These are phyloP conservation scores for Solanum chiquidenum DNA, from an alignment of 257 asterid genomes.

Conservation along the genomic window DNA sequence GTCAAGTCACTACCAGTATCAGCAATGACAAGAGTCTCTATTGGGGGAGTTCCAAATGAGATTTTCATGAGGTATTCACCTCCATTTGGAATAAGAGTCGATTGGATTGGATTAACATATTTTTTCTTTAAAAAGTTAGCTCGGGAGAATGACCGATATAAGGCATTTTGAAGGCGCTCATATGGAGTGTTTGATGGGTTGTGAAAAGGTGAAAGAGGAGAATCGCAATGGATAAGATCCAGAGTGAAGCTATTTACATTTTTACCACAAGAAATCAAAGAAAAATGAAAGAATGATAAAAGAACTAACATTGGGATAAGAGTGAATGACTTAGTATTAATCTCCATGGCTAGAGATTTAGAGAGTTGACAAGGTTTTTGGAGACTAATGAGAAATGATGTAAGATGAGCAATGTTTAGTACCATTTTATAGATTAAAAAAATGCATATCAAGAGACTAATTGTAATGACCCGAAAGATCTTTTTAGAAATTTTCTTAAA, in stretches of 20 bases:
- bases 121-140: background rate
- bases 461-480: too few relatives aligned
- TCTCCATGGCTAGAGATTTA: background rate
- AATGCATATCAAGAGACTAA: background rate
- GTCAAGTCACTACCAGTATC: constrained; percentile 13
- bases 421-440: background rate
- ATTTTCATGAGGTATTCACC: constrained; percentile 19
- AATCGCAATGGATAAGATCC: constrained; percentile 18
- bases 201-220: constrained; percentile 21
- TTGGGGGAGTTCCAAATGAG: constrained; percentile 15
- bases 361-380: background rate
- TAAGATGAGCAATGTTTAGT: background rate
- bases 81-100: background rate
- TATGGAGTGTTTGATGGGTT: constrained; percentile 5
- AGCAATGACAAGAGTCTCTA: background rate
- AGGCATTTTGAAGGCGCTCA: background rate
- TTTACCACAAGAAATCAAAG: background rate
- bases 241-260: constrained; percentile 2
- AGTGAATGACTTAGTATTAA: background rate
- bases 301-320: background rate
- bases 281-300: background rate
- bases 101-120: background rate
- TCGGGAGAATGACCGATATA: constrained; percentile 12
- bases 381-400: background rate
- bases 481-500: too few relatives aligned